Evolutionary conservation across 768 basidiomycete species (phyloP), one percentile per base, ranked within the genome.

Genomic region (Clathrus columnatus): DNA sequence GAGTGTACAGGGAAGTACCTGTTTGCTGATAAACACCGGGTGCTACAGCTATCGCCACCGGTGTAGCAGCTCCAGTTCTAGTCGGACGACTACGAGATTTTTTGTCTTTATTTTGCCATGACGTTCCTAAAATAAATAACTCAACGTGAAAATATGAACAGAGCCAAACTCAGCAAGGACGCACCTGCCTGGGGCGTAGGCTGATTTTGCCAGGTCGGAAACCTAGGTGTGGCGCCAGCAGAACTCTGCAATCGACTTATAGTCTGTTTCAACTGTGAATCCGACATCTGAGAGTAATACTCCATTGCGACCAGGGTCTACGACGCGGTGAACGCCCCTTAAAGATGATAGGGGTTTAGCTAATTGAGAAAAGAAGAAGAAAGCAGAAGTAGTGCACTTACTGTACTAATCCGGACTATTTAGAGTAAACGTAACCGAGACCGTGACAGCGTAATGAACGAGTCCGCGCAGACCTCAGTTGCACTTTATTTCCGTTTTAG

Each of bases 51-150:
- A 47, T 28, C 1, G 54, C n/a, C 26, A 36, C 27, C 18, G 54
- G 54, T 6, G 54, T 55, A 14, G 46, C 10, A 48, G 54, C 28
- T 8, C 30, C 45, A 48, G 30, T 55, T 29, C 54, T 44, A 28
- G 16, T 48, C 48, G 54, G 54, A 46, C 54, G 54, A 41, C 10
- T 48, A 18, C 54, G 54, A 47, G 54, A 47, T 17, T 30, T 29
- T 46, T 48, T 55, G 43, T 48, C 54, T 30, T 55, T 55, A 29
- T 43, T 10, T 48, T 55, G 54, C 54, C 54, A 55, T 55, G 24
- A 24, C 18, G 54, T 11, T 21, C 45, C 54, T 55, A 28, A 21
- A 23, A 11, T 17, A 36, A 36, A 36, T 11, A 36, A 36, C 2
- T 36, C n/a, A 14, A 36, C n/a, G n/a, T 36, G n/a, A 32, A 32